Conservation (phyloP, 305 asterid species). For the Fraxinus greggii region DNA sequence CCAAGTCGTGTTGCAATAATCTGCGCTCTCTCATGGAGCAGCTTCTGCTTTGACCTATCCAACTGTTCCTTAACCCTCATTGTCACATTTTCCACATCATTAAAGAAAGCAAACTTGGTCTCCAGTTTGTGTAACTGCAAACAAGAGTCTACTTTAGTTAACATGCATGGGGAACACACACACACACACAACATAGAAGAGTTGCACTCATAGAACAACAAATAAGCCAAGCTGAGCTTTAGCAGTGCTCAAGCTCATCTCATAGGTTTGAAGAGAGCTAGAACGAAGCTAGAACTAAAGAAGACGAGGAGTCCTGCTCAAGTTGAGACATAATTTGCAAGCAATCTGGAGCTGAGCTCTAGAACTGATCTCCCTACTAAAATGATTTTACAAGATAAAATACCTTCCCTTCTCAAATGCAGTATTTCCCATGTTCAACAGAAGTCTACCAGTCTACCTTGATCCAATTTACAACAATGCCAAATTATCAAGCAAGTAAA, state of each 20-base stretch:
- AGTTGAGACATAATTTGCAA: not conserved
- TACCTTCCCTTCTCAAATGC: not conserved
- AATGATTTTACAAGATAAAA: not conserved
- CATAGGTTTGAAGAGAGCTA: not conserved
- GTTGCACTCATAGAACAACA: not conserved
- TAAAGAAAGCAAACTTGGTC: slow-evolving; percentile 73
- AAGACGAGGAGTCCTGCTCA: not conserved
- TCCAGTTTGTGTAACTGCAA: slow-evolving; percentile 92
- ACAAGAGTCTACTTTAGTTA: slow-evolving; percentile 22
- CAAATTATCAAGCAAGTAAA: not conserved
- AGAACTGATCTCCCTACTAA: not conserved
- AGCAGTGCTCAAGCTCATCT: not conserved
- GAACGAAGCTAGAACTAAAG: not conserved
- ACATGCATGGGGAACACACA: not conserved
- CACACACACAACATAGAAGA: not conserved
- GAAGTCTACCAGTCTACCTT: not conserved
- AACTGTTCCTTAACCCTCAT: slow-evolving; percentile 77
- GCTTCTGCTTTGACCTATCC: slow-evolving; percentile 87
- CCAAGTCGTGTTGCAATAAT: slow-evolving; percentile 79
- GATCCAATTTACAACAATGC: not conserved
- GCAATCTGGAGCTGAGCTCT: not conserved
- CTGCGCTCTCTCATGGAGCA: slow-evolving; percentile 84
- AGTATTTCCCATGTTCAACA: not conserved
- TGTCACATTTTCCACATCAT: slow-evolving; percentile 72
- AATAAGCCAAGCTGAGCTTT: not conserved